These are phyloP conservation scores for Furcasterigmium sp. DNA, from an alignment of 2,329 filamentous ascomycete genomes.

Conservation along the genomic window DNA sequence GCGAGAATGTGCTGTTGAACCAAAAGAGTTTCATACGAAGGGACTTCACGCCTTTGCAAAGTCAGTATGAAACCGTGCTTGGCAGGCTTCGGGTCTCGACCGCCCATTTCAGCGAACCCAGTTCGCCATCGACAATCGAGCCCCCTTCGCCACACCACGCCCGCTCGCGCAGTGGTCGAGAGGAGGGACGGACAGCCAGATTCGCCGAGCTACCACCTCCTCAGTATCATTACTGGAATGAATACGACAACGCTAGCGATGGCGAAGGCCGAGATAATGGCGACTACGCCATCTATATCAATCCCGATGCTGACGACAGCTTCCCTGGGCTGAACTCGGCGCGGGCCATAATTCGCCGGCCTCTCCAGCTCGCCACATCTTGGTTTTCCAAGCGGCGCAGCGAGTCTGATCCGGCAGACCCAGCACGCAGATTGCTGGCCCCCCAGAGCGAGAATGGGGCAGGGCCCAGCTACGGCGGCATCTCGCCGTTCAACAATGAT, in stretches of 20 bases:
- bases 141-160: slow-evolving; percentile 5
- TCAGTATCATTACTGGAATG: slow-evolving; percentile 67
- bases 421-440: not conserved
- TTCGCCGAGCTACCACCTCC: slow-evolving; percentile 15
- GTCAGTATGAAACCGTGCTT: slow-evolving; percentile 46
- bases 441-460: not conserved
- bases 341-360: slow-evolving; percentile 42
- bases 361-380: slow-evolving; percentile 44
- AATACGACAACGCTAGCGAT: slow-evolving; percentile 80
- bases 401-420: not conserved
- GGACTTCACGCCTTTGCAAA: slow-evolving; percentile 51
- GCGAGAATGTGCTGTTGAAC: slow-evolving; percentile 57
- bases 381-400: slow-evolving; percentile 36
- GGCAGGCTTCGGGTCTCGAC: slow-evolving; percentile 39
- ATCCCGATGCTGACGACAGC: slow-evolving; percentile 56
- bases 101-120: slow-evolving; percentile 32
- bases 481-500: slow-evolving; percentile 22
- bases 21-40: slow-evolving; percentile 68
- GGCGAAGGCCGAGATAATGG: slow-evolving; percentile 47
- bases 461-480: slow-evolving; percentile 12
- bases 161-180: not conserved
- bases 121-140: slow-evolving; percentile 29
- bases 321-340: slow-evolving; percentile 63
- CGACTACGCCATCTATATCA: slow-evolving; percentile 65
- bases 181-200: not conserved